Conservation (phyloP, 306 rosid genomes). For the Crataegus laevigata region DNA sequence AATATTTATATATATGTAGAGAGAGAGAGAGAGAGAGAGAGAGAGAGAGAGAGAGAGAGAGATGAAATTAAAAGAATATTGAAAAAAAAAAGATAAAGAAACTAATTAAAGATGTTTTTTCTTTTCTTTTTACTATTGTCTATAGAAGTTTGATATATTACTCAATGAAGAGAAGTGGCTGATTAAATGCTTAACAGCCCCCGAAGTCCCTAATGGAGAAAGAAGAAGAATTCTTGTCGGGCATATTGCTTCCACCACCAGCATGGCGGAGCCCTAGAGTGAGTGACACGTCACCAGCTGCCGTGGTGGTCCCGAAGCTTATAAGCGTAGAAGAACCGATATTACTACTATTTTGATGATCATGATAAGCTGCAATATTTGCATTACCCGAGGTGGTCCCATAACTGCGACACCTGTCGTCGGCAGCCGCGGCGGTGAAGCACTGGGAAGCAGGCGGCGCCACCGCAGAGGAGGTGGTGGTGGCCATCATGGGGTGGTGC, state of each 20-base stretch:
- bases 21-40: no score
- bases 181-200: conserved; percentile 30
- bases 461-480: conserved; percentile 35
- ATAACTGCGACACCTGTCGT: conserved; percentile 56
- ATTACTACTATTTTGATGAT: conserved; percentile 14
- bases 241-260: conserved; percentile 48
- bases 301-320: conserved; percentile 69
- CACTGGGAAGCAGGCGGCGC: conserved; percentile 29
- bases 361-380: conserved; percentile 5
- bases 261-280: conserved; percentile 95
- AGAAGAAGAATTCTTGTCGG: conserved; percentile 51
- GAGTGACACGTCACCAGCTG: conserved; percentile 86
- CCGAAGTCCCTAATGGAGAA: conserved; percentile 83
- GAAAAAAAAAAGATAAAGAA: conserved; percentile 1
- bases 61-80: neutral
- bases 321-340: conserved; percentile 57
- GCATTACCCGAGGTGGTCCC: conserved; percentile 54
- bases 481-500: neutral
- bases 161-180: neutral
- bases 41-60: no score
- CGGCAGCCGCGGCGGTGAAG: conserved; percentile 20
- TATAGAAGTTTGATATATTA: neutral
- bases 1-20: no score
- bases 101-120: conserved; percentile 23
- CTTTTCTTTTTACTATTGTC: neutral